phyloP scores from a whole-genome alignment of 2,329 filamentous ascomycete species.

The Dryadomyces sulphureus region DNA sequence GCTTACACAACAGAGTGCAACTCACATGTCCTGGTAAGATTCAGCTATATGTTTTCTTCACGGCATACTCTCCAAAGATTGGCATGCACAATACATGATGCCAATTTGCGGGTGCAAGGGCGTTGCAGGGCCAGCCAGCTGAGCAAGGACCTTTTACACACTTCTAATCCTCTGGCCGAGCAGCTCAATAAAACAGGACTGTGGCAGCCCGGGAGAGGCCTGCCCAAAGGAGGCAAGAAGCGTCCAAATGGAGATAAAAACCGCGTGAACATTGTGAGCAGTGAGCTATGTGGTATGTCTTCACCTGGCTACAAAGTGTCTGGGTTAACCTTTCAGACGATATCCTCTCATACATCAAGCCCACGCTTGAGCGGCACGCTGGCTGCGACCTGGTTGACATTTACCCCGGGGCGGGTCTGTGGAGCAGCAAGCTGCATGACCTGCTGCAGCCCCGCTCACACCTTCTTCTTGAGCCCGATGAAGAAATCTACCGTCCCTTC shows the following conservation, averaged over 20 bases:
- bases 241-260: conserved; percentile 18
- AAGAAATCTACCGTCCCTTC: conserved; percentile 40
- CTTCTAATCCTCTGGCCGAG: conserved; percentile 9
- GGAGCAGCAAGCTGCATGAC: conserved; percentile 63
- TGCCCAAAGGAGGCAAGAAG: not conserved
- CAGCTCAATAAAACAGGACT: conserved; percentile 9
- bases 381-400: conserved; percentile 81
- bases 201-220: conserved; percentile 10
- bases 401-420: conserved; percentile 66
- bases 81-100: not conserved
- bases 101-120: not conserved
- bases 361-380: conserved; percentile 51
- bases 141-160: not conserved
- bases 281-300: conserved; percentile 31
- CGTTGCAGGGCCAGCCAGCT: not conserved
- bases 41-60: not conserved
- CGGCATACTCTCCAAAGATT: not conserved
- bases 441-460: conserved; percentile 66
- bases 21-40: not conserved
- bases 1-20: not conserved
- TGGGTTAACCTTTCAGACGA: conserved; percentile 54
- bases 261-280: conserved; percentile 37
- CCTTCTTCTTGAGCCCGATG: conserved; percentile 64
- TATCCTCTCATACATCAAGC: conserved; percentile 52
- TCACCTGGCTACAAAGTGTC: too few relatives aligned